Percentiles rank a stretch among this genome's conserved stretches.
phyloP scores from a whole-genome alignment of 306 rosid species.

The Sicyos edulis region DNA sequence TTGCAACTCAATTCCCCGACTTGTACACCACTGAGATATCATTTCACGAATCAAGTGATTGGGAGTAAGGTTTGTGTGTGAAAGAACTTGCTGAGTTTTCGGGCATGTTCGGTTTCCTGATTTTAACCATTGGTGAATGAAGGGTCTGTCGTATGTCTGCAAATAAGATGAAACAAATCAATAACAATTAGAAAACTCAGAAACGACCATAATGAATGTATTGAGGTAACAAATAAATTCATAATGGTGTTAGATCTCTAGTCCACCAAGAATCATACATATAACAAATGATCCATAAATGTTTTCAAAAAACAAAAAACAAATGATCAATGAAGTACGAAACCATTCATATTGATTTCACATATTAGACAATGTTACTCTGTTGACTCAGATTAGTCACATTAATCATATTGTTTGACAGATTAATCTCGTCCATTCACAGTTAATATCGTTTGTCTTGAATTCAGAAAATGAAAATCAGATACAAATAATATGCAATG shows the following conservation, averaged over 20 bases:
- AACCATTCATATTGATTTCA: too few relatives aligned
- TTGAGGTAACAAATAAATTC: not conserved
- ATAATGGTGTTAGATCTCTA: slow-evolving; percentile 1
- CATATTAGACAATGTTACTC: too few relatives aligned
- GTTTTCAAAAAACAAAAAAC: too few relatives aligned
- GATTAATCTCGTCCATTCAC: not conserved
- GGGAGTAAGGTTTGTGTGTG: slow-evolving; percentile 70
- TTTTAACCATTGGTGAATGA: slow-evolving; percentile 64
- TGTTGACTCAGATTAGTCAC: too few relatives aligned
- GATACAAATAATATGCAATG: slow-evolving; percentile 7
- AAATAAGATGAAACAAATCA: slow-evolving; percentile 14
- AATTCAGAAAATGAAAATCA: not conserved
- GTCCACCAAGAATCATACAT: slow-evolving; percentile 5
- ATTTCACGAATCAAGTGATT: slow-evolving; percentile 62
- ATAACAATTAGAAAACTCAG: not conserved
- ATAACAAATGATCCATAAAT: slow-evolving; percentile 8
- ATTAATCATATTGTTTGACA: not conserved
- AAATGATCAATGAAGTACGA: not conserved
- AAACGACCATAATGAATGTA: not conserved
- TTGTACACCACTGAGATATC: slow-evolving; percentile 68
- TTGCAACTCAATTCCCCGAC: slow-evolving; percentile 55
- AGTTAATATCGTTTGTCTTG: not conserved
- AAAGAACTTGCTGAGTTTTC: slow-evolving; percentile 65
- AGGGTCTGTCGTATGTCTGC: slow-evolving; percentile 88
- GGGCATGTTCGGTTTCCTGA: slow-evolving; percentile 87